phyloP scores from a whole-genome alignment of 331 rosid species.

The Malus hybrid region DNA sequence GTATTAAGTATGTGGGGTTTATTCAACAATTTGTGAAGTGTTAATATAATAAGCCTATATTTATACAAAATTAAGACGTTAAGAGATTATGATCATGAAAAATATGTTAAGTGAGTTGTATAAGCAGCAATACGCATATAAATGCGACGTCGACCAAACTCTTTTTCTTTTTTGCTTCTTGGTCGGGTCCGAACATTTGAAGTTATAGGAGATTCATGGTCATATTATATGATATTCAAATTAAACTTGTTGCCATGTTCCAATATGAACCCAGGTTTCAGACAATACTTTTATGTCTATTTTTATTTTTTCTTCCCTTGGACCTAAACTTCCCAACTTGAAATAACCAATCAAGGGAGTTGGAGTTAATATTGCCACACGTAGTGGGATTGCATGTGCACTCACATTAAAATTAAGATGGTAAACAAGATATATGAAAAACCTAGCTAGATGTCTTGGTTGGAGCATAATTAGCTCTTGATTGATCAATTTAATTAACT shows the following conservation, averaged over 20 bases:
- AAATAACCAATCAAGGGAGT: not conserved
- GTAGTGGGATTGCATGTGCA: constrained; percentile 14
- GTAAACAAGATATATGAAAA: not conserved
- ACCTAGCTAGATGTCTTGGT: not conserved
- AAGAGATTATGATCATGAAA: no score
- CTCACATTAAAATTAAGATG: not conserved
- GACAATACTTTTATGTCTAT: not conserved
- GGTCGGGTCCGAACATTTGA: not conserved
- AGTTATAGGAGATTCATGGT: not conserved
- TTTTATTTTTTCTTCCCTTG: not conserved
- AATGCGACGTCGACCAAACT: not conserved
- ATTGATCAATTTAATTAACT: not conserved
- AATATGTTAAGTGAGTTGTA: not conserved
- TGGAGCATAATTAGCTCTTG: not conserved
- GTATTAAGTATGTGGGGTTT: no score
- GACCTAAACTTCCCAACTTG: constrained; percentile 5
- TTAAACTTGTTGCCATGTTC: not conserved
- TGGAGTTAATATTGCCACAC: constrained; percentile 5
- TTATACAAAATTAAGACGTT: no score
- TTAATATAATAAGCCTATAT: no score
- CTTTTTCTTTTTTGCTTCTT: not conserved
- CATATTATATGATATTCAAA: not conserved
- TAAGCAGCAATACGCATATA: not conserved
- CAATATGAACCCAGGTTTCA: constrained; percentile 5
- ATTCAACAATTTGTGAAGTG: no score